Evolutionary conservation across 2,329 filamentous ascomycete genomes (phyloP).

Genomic region (Colletotrichum sp.): DNA sequence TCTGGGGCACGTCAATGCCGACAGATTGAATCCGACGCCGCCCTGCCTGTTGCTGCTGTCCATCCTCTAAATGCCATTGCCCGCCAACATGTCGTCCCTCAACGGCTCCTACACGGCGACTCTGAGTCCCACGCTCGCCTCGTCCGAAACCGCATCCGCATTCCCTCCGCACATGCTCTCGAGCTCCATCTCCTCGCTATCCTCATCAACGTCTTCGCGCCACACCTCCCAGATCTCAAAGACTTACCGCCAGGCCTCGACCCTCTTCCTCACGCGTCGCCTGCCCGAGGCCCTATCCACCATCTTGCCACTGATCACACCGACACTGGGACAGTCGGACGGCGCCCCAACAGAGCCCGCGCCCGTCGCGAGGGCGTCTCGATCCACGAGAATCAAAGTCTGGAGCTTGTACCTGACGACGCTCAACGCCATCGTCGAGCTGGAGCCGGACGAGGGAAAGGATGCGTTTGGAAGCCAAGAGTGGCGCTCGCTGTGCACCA

Average conservation of each 20-base stretch:
- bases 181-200: conserved; percentile 73
- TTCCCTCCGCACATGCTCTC: conserved; percentile 60
- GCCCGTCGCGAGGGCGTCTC: conserved; percentile 79
- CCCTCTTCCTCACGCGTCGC: conserved; percentile 92
- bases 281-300: conserved; percentile 88
- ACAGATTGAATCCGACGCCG: conserved; percentile 6
- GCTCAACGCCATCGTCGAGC: conserved; percentile 86
- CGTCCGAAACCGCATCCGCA: conserved; percentile 32
- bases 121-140: conserved; percentile 48
- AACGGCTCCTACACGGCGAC: conserved; percentile 47
- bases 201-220: conserved; percentile 64
- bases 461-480: conserved; percentile 82
- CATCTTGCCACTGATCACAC: conserved; percentile 80
- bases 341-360: conserved; percentile 59
- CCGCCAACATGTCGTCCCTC: conserved; percentile 43
- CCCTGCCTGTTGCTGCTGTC: not conserved
- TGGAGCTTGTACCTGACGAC: conserved; percentile 98
- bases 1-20: conserved; percentile 18
- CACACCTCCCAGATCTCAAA: conserved; percentile 81
- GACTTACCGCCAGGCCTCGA: conserved; percentile 91
- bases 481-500: conserved; percentile 82
- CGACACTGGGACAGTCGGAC: conserved; percentile 52
- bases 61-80: conserved; percentile 7
- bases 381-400: conserved; percentile 87
- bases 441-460: conserved; percentile 90